A percentile compares a stretch with the other conserved stretches of the same genome.
phyloP scores from a whole-genome alignment of 768 basidiomycete species.

The Boletus sp. region DNA sequence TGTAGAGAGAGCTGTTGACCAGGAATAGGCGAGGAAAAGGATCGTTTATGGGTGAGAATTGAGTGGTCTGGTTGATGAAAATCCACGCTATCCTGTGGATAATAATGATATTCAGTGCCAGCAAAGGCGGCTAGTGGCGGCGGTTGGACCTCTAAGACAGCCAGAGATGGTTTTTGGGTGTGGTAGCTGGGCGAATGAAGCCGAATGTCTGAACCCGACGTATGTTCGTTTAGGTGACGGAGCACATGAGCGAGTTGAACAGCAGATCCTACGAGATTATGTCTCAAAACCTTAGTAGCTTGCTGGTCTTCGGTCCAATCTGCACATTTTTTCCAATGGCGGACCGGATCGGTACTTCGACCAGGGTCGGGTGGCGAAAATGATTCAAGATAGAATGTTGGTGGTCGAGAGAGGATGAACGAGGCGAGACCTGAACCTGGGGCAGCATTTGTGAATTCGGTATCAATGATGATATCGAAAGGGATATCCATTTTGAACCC shows the following conservation, averaged over 20 bases:
- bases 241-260: slow-evolving; percentile 58
- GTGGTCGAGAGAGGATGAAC: slow-evolving; percentile 65
- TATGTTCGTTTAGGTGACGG: slow-evolving; percentile 40
- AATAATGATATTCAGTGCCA: slow-evolving; percentile 30
- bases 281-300: slow-evolving; percentile 60
- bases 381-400: slow-evolving; percentile 66
- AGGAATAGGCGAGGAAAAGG: slow-evolving; percentile 24
- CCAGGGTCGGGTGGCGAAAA: slow-evolving; percentile 31
- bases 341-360: slow-evolving; percentile 28
- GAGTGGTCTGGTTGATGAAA: slow-evolving; percentile 18
- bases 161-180: slow-evolving; percentile 27
- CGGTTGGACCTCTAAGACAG: slow-evolving; percentile 40
- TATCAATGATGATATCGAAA: slow-evolving; percentile 58
- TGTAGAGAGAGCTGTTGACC: slow-evolving; percentile 9
- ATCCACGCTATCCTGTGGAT: slow-evolving; percentile 23
- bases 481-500: slow-evolving; percentile 87
- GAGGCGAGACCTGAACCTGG: slow-evolving; percentile 59
- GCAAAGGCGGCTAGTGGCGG: slow-evolving; percentile 37
- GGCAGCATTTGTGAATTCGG: slow-evolving; percentile 52
- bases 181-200: slow-evolving; percentile 39
- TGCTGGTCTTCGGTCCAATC: slow-evolving; percentile 81
- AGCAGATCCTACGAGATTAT: slow-evolving; percentile 63
- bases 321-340: slow-evolving; percentile 60
- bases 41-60: slow-evolving; percentile 27
- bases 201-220: slow-evolving; percentile 33